Evolutionary conservation across 805 yeast genomes (phyloP), one percentile per base, ranked within the genome.

Genomic region (Myxozyma geophila): DNA sequence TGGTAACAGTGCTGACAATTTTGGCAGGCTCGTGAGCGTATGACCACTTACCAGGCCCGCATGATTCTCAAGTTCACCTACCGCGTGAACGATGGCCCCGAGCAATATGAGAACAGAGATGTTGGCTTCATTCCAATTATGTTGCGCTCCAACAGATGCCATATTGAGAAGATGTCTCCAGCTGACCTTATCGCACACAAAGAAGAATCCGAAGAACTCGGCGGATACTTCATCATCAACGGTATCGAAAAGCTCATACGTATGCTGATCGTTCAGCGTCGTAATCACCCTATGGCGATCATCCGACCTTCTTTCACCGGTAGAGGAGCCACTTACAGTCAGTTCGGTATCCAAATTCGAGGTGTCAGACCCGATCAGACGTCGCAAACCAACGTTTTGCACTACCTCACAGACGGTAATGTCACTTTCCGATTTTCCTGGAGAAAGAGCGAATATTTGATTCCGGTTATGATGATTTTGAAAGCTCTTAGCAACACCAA

Each of bases 281-380:
- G 99, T 78, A 95, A 95, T 76, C 98, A 92, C 75, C 96, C 98
- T 28, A 91, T 95, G 97, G 98, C 98, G 12, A 86, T 95, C 72
- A 88, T 92, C 64, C 90, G 99, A 80, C 96, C 97, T 40, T 89
- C 96, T 10, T 95, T 93, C 74, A 88, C 87, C 56, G 92, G 92
- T 79, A 88, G 99, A 83, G 99, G 99, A 73, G 88, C 93, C 7
- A 78, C 90, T 7, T 95, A 95, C 78, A 81, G 97, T 47, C 86
- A 87, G 64, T 95, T 78, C 71, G 99, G 99, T 87, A 86, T 95
- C 66, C 98, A 92, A 80, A 88, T 95, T 66, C 86, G 99, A 79
- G 85, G 88, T 66, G 98, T 92, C 1, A 86, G 99, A 75, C 96
- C 96, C 3, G 99, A 95, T 78, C 98, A 95, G 80, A 89, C 97